Evolutionary conservation across 2,329 filamentous ascomycete species (phyloP), one percentile per base, ranked within the genome.

Genomic region (Beauveria rudraprayagi): DNA sequence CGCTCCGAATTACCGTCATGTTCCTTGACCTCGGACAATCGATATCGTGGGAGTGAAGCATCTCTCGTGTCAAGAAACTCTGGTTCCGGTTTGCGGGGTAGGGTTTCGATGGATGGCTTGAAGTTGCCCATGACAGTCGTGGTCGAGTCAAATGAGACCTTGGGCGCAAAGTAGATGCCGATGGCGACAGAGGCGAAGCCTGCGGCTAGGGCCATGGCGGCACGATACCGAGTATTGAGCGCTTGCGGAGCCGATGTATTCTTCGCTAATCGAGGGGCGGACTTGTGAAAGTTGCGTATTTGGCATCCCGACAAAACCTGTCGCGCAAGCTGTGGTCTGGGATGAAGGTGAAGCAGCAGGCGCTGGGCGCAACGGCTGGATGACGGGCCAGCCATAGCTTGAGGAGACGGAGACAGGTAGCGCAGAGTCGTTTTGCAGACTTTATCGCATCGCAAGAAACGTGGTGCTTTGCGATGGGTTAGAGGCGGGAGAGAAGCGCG

Each of bases 1-100:
- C 76, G 71, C 1, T 77, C 68, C 0, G 84, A 82, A 22, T 76
- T 75, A 19, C 75, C 73, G n/a, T 81, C 78, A 64, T 85, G 82
- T 56, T 79, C 72, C 53, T 77, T 79, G 52, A 85, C 70, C 60
- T 84, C 80, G 14, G 76, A 70, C 16, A 85, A 73, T 34, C 78
- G 77, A 66, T 76, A 83, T 4, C 77, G 76, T 16, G 80, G 80
- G 2, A 81, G 69, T 10, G 70, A 70, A 2, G 77, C 73, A 64
- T 78, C 76, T 40, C 73, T 73, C 56, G 48, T 66, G 40, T 71
- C 67, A n/a, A 57, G 22, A 9, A 50, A 22, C n/a, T 56, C 47
- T 14, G 37, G 53, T 28, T 51, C 53, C 40, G 47, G 57, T 8
- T 30, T 53, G 19, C 53, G 24, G 7, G 28, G 28, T 0, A 52